Evolutionary conservation across 2,329 filamentous ascomycete genomes (phyloP), one percentile per base, ranked within the genome.

Genomic region (Aspergillus sp.): DNA sequence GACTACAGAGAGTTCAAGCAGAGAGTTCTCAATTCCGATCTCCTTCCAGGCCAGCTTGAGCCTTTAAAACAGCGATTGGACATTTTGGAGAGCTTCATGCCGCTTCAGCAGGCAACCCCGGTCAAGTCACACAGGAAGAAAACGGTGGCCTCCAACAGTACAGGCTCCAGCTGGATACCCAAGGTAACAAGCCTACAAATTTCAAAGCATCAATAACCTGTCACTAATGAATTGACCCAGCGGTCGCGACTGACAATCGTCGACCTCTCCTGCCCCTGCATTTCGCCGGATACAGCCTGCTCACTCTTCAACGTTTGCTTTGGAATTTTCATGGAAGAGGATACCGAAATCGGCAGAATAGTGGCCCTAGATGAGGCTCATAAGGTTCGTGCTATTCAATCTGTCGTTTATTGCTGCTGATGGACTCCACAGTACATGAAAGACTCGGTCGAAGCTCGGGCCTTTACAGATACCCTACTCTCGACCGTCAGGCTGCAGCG

Each of bases 401-500:
- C 37, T 45, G 6, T 24, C 12, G 5, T 27, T 20, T 8, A 17
- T 8, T n/a, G 6, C 15, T 11, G 20, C 11, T 20, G 7, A 45
- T n/a, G 13, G 19, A 12, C 20, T 22, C 7, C 13, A 4, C 12
- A 63, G 62, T 64, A 64, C n/a, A 63, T 64, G 62, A 59, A 54
- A 15, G 54, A 63, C 12, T 58, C 59, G 6, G 4, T 54, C 8
- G 61, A 51, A 1, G 59, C 61, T 2, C 58, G 56, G 30, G 47
- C 54, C 13, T 50, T 91, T 27, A 90, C 87, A 0, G 78, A 87
- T 2, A 76, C 79, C 0, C 76, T 91, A 0, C 75, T 89, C 0
- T 75, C 78, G 0, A 82, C 82, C 0, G 87, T 92, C 63, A 82
- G 89, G 1, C 77, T 87, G 13, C 89, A 92, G 71, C 84, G 88